These are phyloP conservation scores for Chlorella sp. DNA, from an alignment of 139 green algal genomes.

Conservation along the genomic window DNA sequence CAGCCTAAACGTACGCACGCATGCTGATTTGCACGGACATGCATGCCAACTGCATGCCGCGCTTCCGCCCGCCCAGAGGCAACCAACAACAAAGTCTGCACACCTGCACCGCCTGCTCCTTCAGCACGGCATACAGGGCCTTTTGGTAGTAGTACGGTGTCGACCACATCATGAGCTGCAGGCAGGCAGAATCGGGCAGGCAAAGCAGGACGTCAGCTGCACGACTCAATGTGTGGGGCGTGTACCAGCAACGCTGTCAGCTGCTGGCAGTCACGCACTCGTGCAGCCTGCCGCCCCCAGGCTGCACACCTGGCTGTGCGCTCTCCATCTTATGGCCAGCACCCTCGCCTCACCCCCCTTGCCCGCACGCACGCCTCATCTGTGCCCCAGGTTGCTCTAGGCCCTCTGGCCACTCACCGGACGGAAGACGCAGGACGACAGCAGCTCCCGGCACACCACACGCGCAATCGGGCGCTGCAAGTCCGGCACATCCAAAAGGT, in stretches of 20 bases:
- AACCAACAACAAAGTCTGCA: background rate
- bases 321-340: too few species aligned
- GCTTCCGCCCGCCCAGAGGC: background rate
- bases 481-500: conserved; percentile 60
- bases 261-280: too few species aligned
- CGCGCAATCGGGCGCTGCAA: conserved; percentile 47
- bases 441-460: conserved; percentile 69
- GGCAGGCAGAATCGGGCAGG: too few species aligned
- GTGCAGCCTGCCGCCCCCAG: too few species aligned
- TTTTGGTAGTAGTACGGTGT: conserved; percentile 55
- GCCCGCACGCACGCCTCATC: too few species aligned
- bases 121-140: conserved; percentile 43
- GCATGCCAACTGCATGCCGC: background rate
- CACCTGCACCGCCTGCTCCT: background rate
- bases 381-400: too few species aligned
- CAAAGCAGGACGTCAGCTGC: too few species aligned
- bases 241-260: too few species aligned
- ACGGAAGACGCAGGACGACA: conserved; percentile 67
- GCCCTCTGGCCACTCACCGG: background rate
- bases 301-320: too few species aligned
- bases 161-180: conserved; percentile 53
- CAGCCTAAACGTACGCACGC: background rate
- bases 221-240: too few species aligned
- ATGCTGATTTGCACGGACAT: background rate
- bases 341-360: too few species aligned